Base-by-base conservation (phyloP, 1,284 basidiomycete species). In the Trichosporon sp. region DNA sequence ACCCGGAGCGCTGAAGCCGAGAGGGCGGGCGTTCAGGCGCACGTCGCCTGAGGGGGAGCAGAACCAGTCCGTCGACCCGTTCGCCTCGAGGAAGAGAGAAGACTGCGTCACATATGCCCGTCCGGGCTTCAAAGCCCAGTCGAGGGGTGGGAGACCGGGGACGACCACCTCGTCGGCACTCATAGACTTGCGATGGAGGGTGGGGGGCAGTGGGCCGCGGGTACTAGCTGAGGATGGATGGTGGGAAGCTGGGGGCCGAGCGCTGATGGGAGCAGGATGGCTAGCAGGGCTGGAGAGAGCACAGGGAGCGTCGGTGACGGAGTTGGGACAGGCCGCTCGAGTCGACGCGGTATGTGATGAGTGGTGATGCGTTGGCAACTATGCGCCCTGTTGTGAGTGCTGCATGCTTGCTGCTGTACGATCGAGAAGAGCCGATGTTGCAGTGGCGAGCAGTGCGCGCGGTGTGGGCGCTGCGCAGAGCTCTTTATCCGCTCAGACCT, bases 21-120 rank as follows among this genome's bases (percentile, higher is more conserved):
- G 51, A 2, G 51, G 51, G 11, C 51, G 51, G 4, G 51, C 51
- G 19, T 21, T 21, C 19, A 26, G 10, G 19, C 51, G 51, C 6
- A 21, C 21, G 4, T 7, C 7, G 2, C 11, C 21, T 4, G 19
- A 26, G 14, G n/a, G 10, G 8, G 51, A 21, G 21, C 19, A 31
- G 51, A 31, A 26, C 51, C 51, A 56, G 21, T 56, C 51, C 19
- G 51, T 31, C 26, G 51, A 21, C 19, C 51, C 51, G 26, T 56
- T 31, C 2, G 51, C 51, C 11, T 56, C 51, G 4, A 56, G 51
- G 51, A 56, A 56, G 51, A 56, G 51, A 26, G 5, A 8, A 6
- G 51, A 56, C 51, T 56, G 51, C 7, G 51, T 56, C 51, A 56
- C 51, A 11, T 56, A 56, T 21, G 51, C 51, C 14, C 51, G 51